Base-by-base conservation (phyloP, 495 filamentous ascomycete genomes). In the Annulohypoxylon maeteangense region DNA sequence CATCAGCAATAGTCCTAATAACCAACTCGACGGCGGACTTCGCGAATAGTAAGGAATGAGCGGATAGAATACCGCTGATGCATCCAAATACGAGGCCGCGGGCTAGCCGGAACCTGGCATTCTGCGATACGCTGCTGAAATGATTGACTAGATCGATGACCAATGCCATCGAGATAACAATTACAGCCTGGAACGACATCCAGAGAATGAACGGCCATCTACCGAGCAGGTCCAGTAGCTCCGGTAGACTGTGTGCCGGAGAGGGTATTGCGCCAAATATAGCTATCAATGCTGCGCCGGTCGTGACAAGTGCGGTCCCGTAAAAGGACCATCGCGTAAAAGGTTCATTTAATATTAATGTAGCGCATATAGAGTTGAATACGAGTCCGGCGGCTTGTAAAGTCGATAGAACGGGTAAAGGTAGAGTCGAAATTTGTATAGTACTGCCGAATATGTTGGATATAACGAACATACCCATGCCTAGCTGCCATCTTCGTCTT, bases 351-450 rank as follows among this genome's bases (percentile, higher is more conserved):
- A 99, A 88, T 74, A 99, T 94, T 42, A 99, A 81, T 2, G 94
- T 94, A 42, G 95, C 95, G 80, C 95, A 98, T 64, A 97, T 92
- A 38, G 95, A 97, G 82, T 99, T 99, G 84, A 99, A 99, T 31
- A 98, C 95, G 31, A 99, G 86, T 22, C 95, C 95, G 48, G 93
- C 96, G 76, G 95, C 95, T 82, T 99, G 95, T 20, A 99, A 85
- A 0, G 95, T 97, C 31, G 95, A 98, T 18, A 99, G 86, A 11
- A 99, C 94, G 3, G 97, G 96, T 16, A 99, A 85, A 1, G 95
- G 95, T 48, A 99, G 86, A 4, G 94, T 98, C 5, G 95, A 98
- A 76, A 99, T 98, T 77, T 99, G 95, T 65, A 99, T 95, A 3
- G 93, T 93, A 78, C 94, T 97, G 22, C 95, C 95, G 57, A 98